Conservation (phyloP, 2,329 filamentous ascomycete genomes). For the Coniochaeta pulveracea region DNA sequence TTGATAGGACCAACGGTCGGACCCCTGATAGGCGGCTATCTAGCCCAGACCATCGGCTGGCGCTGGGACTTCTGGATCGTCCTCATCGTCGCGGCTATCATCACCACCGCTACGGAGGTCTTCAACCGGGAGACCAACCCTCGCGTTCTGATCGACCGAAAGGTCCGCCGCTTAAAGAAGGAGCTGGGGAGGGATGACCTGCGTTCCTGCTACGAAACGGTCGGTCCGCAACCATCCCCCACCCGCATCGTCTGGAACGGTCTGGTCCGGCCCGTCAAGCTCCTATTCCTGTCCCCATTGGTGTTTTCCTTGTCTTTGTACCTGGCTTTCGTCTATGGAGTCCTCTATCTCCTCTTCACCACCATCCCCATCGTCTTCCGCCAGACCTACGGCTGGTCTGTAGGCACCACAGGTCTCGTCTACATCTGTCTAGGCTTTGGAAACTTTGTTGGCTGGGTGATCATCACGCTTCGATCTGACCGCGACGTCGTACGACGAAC, state of each 20-base stretch:
- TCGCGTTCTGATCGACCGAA: slow-evolving; percentile 36
- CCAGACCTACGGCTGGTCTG: slow-evolving; percentile 31
- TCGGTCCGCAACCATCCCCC: slow-evolving; percentile 13
- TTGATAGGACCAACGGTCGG: slow-evolving; percentile 32
- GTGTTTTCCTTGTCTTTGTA: slow-evolving; percentile 34
- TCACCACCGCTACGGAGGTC: slow-evolving; percentile 24
- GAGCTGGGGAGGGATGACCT: slow-evolving; percentile 33
- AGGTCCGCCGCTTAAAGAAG: slow-evolving; percentile 29
- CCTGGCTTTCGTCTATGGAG: slow-evolving; percentile 39
- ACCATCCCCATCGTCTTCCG: slow-evolving; percentile 39
- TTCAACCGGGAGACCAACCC: slow-evolving; percentile 36
- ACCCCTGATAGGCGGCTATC: slow-evolving; percentile 36
- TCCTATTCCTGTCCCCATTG: slow-evolving; percentile 37
- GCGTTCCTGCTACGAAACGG: slow-evolving; percentile 31
- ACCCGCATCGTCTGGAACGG: slow-evolving; percentile 22
- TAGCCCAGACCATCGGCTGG: slow-evolving; percentile 37
- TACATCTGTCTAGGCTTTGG: slow-evolving; percentile 32
- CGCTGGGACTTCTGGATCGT: slow-evolving; percentile 42
- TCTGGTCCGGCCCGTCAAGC: slow-evolving; percentile 37
- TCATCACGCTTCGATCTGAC: slow-evolving; percentile 23
- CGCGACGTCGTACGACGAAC: slow-evolving; percentile 25
- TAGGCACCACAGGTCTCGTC: slow-evolving; percentile 33
- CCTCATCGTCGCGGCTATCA: slow-evolving; percentile 29
- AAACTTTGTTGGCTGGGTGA: slow-evolving; percentile 15
- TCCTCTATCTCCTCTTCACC: slow-evolving; percentile 42